Base-by-base conservation (phyloP, 2,329 filamentous ascomycete genomes). In the Chrysoporthe austroafricana region DNA sequence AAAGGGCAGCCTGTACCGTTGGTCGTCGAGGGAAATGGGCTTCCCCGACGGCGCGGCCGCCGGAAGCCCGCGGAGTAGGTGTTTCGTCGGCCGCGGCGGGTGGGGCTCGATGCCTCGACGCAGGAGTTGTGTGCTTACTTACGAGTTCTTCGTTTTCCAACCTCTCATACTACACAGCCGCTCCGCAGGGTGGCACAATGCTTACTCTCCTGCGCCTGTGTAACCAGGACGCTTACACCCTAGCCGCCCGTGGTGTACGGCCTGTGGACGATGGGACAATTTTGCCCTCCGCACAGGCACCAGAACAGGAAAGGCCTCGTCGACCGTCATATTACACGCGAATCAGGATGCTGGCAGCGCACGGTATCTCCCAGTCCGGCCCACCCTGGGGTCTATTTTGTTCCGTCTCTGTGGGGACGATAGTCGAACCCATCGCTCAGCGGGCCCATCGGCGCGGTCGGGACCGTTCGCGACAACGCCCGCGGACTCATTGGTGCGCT, bases 231-330 rank as follows among this genome's bases (percentile, higher is more conserved):
- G 34, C 54, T 57, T 57, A 57, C 32, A 32, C 34, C 34, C 34
- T 39, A 57, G 54, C 54, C 54, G 54, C 54, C 9, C 32, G 34
- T 57, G 54, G 54, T 57, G 54, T 57, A 21, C 54, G 8, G 54
- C 32, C 32, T 57, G 32, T 36, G 54, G 54, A 18, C 54, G 9
- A 13, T 14, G 34, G 16, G 6, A 32, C 54, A 54, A 36, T 39
- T 57, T 57, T 57, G 32, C 54, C 54, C 54, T 57, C 32, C 14
- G 18, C 54, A 39, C 32, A 39, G 34, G 32, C 9, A 32, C 54
- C 54, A 36, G 34, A 39, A 57, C 32, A 32, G 34, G 32, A 39
- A 36, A 57, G 7, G 34, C 54, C 34, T 57, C 32, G 16, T 39
- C 18, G 5, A n/a, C 54, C 34, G n/a, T 34, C 54, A 34, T 57